Evolutionary conservation across 1,284 basidiomycete genomes (phyloP), one percentile per base, ranked within the genome.

Genomic region (Microbotryum silenes-acaulis): DNA sequence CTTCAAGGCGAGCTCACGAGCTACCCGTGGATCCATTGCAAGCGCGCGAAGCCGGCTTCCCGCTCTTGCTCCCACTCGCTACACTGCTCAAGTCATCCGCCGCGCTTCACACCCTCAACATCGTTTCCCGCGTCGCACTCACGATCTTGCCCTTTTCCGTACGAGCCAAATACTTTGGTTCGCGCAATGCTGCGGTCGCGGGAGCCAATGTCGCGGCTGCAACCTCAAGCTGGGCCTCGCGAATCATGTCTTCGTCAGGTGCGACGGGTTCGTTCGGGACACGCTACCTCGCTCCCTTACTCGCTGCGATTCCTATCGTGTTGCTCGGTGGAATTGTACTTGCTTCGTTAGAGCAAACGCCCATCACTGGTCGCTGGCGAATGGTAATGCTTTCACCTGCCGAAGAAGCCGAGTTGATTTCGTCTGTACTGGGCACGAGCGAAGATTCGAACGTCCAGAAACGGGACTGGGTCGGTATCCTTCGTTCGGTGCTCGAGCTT

Each of bases 391-490:
- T 72, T n/a, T 66, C 64, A 3, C 62, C 65, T 6, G 51, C 62
- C 3, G 70, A 71, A 55, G 71, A 72, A 49, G 49, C 51, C 20
- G 70, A 70, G 5, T 62, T 72, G 33, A 62, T 67, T 52, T 37
- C 51, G 12, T 45, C 44, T 9, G 53, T 69, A 25, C 59, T 69
- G 7, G 48, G 37, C 16, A 44, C 37, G 20, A 21, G 48, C 6
- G 27, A 52, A 6, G 42, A 29, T 27, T 45, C 51, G 9, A 37
- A 12, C 9, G 12, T 6, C 12, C 21, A 12, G 45, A 25, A 49
- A 16, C 62, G 66, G n/a, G 68, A 72, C 48, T 72, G 71, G 71
- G 61, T 72, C 18, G 8, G 37, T 14, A 72, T 72, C 62, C 58
- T 72, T 42, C 55, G 65, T 9, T 51, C 54, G 16, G 66, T 72